A percentile compares a stretch with the other conserved stretches of the same genome.
phyloP scores from a whole-genome alignment of 805 yeast genomes.

The Saccharomyces paradoxus region DNA sequence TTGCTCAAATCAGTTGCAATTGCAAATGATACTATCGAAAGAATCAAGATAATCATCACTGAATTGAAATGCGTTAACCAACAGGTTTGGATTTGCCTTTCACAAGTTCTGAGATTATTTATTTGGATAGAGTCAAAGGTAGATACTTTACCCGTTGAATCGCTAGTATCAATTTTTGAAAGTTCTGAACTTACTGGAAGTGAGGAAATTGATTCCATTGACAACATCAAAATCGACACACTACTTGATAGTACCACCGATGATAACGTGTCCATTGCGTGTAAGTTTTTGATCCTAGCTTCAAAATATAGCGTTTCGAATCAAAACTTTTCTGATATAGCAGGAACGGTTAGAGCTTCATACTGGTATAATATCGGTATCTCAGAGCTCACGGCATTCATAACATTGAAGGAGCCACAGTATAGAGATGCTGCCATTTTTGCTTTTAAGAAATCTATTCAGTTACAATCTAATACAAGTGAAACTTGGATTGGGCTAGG shows the following conservation, averaged over 20 bases:
- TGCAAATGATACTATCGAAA: constrained; percentile 40
- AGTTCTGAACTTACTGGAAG: constrained; percentile 10
- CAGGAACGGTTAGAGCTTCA: constrained; percentile 48
- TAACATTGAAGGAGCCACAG: constrained; percentile 20
- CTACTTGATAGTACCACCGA: constrained; percentile 17
- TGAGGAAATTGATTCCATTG: constrained; percentile 25
- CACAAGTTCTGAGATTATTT: constrained; percentile 48
- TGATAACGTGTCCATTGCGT: constrained; percentile 31
- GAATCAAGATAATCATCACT: constrained; percentile 12
- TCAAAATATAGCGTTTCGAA: constrained; percentile 38
- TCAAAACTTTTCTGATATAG: constrained; percentile 7
- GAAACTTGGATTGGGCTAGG: constrained; percentile 82
- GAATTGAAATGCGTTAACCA: constrained; percentile 32
- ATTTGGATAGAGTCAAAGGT: constrained; percentile 48
- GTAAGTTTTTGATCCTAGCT: constrained; percentile 37
- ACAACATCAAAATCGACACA: constrained; percentile 15
- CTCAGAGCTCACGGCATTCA: constrained; percentile 44
- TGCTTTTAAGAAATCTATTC: constrained; percentile 58
- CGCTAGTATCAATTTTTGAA: constrained; percentile 27
- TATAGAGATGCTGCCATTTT: constrained; percentile 47
- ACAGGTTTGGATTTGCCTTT: constrained; percentile 58
- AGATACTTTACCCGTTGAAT: constrained; percentile 41
- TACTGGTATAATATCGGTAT: constrained; percentile 65
- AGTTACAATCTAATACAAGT: constrained; percentile 58
- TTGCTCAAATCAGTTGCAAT: constrained; percentile 53